Base-by-base conservation (phyloP, 2,329 filamentous ascomycete species). In the Apiospora pterosperma region DNA sequence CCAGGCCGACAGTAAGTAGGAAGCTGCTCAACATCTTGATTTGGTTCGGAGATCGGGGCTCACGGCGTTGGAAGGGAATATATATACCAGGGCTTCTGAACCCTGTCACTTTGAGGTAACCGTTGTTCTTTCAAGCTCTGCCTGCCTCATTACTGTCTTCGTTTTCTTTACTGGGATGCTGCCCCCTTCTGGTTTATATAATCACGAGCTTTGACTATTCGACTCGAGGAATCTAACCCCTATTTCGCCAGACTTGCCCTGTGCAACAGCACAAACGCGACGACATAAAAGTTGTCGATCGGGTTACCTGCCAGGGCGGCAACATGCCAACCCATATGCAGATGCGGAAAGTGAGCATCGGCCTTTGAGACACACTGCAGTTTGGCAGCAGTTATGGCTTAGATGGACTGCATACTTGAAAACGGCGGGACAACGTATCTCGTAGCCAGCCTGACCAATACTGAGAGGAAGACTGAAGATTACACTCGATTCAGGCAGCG, bases 1-100 rank as follows among this genome's bases (percentile, higher is more conserved):
- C 62, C 19, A 75, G 69, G 34, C 72, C 71, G 61, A 66, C 72
- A 23, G 73, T 65, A 59, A 75, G 63, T 60, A 72, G 36, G n/a
- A 71, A 66, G 25, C 8, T 34, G 62, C 66, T 69, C 66, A 73
- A 68, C 72, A 75, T 74, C 62, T 65, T 74, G 61, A 66, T n/a
- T 64, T 28, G 48, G 48, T 11, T 55, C 7, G 48, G 8, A 42
- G n/a, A 42, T n/a, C 10, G 19, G 16, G 28, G 25, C 31, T 31
- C 25, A n/a, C 25, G 31, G 25, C n/a, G 25, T 31, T 34, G 25
- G 5, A 55, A 55, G 6, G 16, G 8, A 28, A 8, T 34, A 31
- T 8, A 10, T 55, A 31, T 8, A 10, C 34, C 23, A 31, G n/a
- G 16, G n/a, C 1, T 55, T 31, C 11, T 34, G 14, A 34, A 34